Conservation (phyloP, 371 early-diverging fungal species). For the Rhizopus arrhizus region DNA sequence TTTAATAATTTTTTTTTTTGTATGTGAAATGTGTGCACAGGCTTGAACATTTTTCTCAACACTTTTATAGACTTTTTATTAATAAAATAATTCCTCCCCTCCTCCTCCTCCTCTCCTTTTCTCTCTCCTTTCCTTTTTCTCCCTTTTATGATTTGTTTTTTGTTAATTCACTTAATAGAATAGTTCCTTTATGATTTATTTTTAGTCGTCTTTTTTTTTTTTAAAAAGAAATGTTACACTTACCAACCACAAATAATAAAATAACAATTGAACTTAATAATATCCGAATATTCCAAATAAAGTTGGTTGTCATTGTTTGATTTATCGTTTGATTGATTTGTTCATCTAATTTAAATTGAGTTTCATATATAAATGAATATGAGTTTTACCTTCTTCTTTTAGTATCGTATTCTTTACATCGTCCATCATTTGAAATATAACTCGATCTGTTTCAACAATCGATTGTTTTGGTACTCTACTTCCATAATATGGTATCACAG, state of each 20-base stretch:
- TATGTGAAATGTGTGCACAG: background rate
- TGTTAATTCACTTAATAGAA: constrained; percentile 25
- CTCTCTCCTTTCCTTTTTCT: background rate
- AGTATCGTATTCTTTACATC: constrained; percentile 9
- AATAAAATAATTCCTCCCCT: background rate
- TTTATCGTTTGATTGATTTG: background rate
- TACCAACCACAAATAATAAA: constrained; percentile 27
- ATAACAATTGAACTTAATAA: constrained; percentile 13
- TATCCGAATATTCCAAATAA: constrained; percentile 17
- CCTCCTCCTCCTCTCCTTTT: background rate
- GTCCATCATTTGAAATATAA: constrained; percentile 28
- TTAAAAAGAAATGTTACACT: background rate
- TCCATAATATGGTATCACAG: constrained; percentile 20
- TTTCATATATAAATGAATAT: background rate
- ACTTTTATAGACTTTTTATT: background rate
- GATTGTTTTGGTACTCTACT: constrained; percentile 25
- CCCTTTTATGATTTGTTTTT: constrained; percentile 9
- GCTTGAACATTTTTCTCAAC: background rate
- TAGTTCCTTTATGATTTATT: constrained; percentile 11
- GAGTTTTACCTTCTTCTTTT: background rate
- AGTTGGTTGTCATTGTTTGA: background rate
- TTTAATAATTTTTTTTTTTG: background rate
- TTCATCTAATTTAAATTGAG: background rate
- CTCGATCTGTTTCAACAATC: constrained; percentile 16
- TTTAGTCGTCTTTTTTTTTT: background rate